Conservation (phyloP, 2,329 filamentous ascomycete genomes). For the Fusarium musae region DNA sequence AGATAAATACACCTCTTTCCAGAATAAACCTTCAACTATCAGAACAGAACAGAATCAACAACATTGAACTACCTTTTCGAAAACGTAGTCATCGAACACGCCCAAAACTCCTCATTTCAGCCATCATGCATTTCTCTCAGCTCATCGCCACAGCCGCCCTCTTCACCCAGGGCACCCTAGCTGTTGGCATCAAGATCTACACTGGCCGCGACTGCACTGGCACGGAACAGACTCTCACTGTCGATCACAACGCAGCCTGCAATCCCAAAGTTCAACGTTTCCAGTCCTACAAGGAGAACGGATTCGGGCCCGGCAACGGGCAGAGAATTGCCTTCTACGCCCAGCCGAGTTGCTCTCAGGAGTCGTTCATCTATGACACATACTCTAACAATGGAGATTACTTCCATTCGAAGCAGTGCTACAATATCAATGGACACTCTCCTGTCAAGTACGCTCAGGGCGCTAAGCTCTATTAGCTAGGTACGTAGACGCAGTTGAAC, state of each 20-base stretch:
- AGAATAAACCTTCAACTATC: background rate
- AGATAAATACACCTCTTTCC: background rate
- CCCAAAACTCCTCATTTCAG: accelerated
- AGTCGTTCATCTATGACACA: background rate
- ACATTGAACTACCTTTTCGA: too few relatives aligned
- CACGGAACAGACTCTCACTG: background rate
- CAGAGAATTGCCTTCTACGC: background rate
- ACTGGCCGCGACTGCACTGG: background rate
- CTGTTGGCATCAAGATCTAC: background rate
- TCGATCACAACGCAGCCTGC: background rate
- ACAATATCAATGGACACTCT: background rate
- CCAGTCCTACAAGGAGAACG: background rate
- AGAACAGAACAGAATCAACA: background rate
- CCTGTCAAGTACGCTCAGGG: background rate
- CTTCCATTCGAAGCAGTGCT: background rate
- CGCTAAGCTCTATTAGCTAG: background rate
- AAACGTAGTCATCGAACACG: accelerated
- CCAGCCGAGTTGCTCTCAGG: background rate
- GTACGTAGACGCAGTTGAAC: too few relatives aligned
- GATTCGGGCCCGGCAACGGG: background rate
- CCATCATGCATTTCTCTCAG: background rate
- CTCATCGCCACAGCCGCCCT: background rate
- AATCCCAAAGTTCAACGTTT: background rate
- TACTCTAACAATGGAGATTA: background rate
- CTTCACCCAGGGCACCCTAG: background rate